Evolutionary conservation across 2,329 filamentous ascomycete genomes (phyloP).

Genomic region (Fusarium sp.): DNA sequence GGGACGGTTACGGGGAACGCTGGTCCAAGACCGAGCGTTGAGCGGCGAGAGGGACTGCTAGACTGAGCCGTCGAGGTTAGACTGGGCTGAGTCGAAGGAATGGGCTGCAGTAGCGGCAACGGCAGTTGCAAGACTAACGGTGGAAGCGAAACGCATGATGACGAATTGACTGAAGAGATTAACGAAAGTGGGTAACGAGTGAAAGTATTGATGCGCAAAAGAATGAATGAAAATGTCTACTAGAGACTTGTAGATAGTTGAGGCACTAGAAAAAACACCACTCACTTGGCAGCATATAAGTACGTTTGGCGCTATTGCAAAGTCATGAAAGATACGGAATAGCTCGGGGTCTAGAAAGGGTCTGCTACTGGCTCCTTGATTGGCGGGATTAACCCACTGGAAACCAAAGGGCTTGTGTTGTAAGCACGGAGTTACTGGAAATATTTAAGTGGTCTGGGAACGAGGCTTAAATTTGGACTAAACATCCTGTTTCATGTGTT

Average conservation of each 20-base stretch:
- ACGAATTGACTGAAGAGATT: not conserved
- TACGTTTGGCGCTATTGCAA: not conserved
- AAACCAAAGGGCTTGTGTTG: not conserved
- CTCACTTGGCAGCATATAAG: not conserved
- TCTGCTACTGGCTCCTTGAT: not conserved
- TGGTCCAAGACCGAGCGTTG: conserved; percentile 23
- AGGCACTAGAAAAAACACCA: too few species aligned
- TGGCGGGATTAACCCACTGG: not conserved
- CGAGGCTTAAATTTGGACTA: not conserved
- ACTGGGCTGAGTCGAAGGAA: conserved; percentile 31
- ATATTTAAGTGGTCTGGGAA: not conserved
- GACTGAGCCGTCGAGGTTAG: conserved; percentile 47
- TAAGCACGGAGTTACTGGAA: not conserved
- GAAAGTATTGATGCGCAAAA: not conserved
- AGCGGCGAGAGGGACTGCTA: conserved; percentile 41
- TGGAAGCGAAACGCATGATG: conserved; percentile 44
- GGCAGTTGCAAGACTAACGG: conserved; percentile 36
- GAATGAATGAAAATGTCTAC: conserved; percentile 24
- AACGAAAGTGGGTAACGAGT: conserved; percentile 16
- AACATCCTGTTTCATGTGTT: not conserved
- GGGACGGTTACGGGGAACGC: conserved; percentile 40
- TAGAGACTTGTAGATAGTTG: conserved; percentile 4
- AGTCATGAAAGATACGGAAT: not conserved
- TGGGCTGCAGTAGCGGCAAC: conserved; percentile 40
- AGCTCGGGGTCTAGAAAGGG: not conserved